Conservation (phyloP, 345 rosid genomes). For the Salix purpurea region DNA sequence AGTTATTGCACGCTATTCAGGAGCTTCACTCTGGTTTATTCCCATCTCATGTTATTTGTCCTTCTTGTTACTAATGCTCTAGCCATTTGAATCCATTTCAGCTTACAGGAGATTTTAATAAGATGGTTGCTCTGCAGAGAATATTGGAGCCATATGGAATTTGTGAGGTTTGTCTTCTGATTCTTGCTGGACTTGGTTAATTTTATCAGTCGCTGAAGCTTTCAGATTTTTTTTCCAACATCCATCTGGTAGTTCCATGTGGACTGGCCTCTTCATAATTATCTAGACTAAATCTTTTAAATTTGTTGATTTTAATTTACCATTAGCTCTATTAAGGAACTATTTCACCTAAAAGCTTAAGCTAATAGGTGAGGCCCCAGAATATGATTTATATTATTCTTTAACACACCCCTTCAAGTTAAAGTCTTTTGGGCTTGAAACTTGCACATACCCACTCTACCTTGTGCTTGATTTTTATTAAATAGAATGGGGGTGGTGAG, state of each 20-base stretch:
- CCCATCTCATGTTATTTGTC: not conserved
- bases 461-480: no score
- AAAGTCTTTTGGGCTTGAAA: no score
- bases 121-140: constrained; percentile 62
- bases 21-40: not conserved
- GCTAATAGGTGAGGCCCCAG: no score
- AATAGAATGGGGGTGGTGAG: no score
- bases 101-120: constrained; percentile 62
- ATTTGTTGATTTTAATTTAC: not conserved
- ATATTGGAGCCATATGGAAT: constrained; percentile 57
- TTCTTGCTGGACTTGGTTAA: not conserved
- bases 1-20: not conserved
- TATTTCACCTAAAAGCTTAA: no score
- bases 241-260: not conserved
- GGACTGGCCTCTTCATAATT: not conserved
- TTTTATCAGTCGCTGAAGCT: not conserved
- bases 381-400: no score
- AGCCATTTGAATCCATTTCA: constrained; percentile 19
- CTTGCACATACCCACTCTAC: no score
- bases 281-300: not conserved
- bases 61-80: not conserved
- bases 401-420: no score
- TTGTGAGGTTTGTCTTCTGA: constrained; percentile 48
- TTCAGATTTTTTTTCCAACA: not conserved
- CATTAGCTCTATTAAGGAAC: not conserved